Evolutionary conservation across 73 alveolate species (phyloP).

Genomic region (Paramecium caudatum): DNA sequence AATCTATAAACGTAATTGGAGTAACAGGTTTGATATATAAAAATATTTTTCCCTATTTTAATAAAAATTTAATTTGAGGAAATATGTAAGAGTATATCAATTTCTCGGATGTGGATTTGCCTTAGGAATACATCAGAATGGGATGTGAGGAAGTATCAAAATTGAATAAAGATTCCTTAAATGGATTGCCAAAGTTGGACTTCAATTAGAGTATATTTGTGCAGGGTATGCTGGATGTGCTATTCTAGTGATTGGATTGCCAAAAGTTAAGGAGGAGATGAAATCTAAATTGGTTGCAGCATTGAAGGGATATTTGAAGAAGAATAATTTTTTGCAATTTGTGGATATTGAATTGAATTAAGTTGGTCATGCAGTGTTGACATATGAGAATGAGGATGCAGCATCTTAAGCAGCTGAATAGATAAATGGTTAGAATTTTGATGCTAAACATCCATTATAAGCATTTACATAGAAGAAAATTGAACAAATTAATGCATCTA

Average conservation of each 20-base stretch:
- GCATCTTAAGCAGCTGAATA: not conserved
- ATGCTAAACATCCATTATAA: conserved; percentile 3
- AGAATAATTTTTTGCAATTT: not conserved
- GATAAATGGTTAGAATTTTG: not conserved
- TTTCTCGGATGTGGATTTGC: not conserved
- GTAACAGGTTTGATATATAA: not conserved
- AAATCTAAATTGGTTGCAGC: not conserved
- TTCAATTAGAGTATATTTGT: not conserved
- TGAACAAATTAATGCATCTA: not conserved
- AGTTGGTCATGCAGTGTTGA: not conserved
- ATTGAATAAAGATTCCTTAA: not conserved
- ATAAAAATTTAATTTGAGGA: conserved; percentile 44
- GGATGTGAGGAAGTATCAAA: not conserved
- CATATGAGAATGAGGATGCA: conserved; percentile 48
- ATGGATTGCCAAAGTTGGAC: not conserved
- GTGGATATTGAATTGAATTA: not conserved
- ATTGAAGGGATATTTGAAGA: not conserved
- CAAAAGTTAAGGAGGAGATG: conserved; percentile 4
- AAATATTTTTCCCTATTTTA: conserved; percentile 2
- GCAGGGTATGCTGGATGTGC: no score
- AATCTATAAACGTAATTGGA: not conserved
- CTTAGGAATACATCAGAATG: not conserved
- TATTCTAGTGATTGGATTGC: conserved; percentile 35
- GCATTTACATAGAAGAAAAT: conserved; percentile 5
- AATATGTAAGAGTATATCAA: not conserved